A percentile compares a stretch with the other conserved stretches of the same genome.
Evolutionary conservation across 345 rosid genomes (phyloP).

Genomic region (Syzygium aromaticum): DNA sequence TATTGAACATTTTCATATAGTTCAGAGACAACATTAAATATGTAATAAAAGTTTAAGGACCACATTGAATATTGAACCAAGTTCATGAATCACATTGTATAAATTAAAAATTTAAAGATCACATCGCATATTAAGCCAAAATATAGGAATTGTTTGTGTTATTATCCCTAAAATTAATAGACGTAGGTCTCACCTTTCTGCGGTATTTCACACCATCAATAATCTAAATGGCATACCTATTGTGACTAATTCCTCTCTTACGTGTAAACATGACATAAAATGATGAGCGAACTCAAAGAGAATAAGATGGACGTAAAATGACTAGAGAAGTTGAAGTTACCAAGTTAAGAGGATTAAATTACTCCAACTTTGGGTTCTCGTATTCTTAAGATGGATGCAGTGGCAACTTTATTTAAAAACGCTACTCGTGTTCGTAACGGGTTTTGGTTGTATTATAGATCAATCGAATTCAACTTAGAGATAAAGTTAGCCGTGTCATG

Average conservation of each 20-base stretch:
- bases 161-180: no score
- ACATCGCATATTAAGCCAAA: no score
- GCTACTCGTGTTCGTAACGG: neutral
- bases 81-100: no score
- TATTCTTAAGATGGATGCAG: neutral
- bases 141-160: no score
- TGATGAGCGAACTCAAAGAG: neutral
- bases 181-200: no score
- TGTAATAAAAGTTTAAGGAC: no score
- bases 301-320: neutral
- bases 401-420: neutral
- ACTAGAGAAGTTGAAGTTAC: neutral
- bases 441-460: neutral
- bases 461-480: neutral
- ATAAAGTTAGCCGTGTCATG: neutral
- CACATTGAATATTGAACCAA: no score
- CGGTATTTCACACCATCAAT: no score
- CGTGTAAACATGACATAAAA: neutral
- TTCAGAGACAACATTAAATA: no score
- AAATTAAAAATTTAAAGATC: no score
- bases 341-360: neutral
- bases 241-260: neutral
- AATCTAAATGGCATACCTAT: no score
- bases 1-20: no score
- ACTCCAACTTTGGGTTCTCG: neutral